phyloP scores from a whole-genome alignment of 176 grass and related monocot species.

The Aegilops longissima region DNA sequence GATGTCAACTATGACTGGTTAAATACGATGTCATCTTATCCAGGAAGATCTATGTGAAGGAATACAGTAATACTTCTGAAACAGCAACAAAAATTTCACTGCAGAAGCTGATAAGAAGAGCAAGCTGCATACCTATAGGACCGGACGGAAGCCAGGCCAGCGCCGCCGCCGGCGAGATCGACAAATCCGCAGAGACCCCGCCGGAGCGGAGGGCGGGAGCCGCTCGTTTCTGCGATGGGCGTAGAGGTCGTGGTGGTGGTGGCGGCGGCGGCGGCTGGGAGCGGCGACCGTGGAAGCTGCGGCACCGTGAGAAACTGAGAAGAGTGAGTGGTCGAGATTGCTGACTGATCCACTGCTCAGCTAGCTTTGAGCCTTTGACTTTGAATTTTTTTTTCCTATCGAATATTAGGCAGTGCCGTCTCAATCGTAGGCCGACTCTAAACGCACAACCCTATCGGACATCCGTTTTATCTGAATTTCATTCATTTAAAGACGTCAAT shows the following conservation, averaged over 20 bases:
- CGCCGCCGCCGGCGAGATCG: background rate
- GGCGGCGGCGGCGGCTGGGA: background rate
- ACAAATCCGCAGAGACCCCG: background rate
- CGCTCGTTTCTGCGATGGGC: background rate
- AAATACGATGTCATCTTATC: too few species aligned
- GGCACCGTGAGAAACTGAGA: too few species aligned
- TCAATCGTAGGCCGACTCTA: too few species aligned
- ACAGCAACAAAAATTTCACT: background rate
- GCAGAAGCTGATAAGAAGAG: background rate
- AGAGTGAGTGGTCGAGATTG: too few species aligned
- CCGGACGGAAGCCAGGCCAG: background rate
- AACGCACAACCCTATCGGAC: too few species aligned
- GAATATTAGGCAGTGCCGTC: too few species aligned
- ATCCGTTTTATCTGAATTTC: too few species aligned
- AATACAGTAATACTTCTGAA: background rate
- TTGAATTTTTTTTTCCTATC: too few species aligned
- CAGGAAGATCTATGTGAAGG: too few species aligned
- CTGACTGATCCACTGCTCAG: too few species aligned
- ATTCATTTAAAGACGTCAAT: fast-evolving
- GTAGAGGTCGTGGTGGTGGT: background rate
- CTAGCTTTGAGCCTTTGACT: too few species aligned
- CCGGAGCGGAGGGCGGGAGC: background rate
- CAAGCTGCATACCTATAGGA: background rate
- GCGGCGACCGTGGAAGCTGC: background rate
- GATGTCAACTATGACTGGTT: too few species aligned